Base-by-base conservation (phyloP, 2,329 filamentous ascomycete genomes). In the Paraconiothyrium brasiliense region DNA sequence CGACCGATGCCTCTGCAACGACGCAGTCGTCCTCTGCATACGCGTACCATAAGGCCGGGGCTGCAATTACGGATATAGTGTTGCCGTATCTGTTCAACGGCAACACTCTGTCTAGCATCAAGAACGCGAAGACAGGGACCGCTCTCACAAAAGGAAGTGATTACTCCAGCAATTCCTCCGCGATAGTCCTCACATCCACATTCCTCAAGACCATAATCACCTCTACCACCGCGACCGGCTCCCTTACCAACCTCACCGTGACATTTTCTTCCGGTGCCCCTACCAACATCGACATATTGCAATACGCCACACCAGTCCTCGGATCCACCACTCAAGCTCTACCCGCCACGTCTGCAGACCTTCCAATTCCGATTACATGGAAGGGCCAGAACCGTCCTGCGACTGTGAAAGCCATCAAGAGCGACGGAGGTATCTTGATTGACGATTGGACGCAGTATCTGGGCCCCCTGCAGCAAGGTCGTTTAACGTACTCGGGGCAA, bases 371-470 rank as follows among this genome's bases (percentile, higher is more conserved):
- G 0, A 74, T 88, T 1, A 80, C 78, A 0, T 88, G 83, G 80
- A 80, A 81, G 5, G 86, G 86, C 0, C 63, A 86, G 9, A 75
- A 78, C n/a, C 77, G 79, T 6, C 75, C 84, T 0, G 86, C 86
- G 0, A 79, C 86, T 0, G 80, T 87, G 2, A 84, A 84, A 65
- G 84, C 85, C 10, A 49, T 83, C 5, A 81, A 80, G 22, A 72
- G 68, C 1, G 83, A 86, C 61, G 85, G 84, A 1, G 78, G 73
- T 7, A 85, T 81, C 56, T 69, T 89, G 7, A 79, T 85, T 4
- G 86, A 89, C 64, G 81, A 84, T 54, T 89, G 84, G 84, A 89
- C 86, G 0, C 72, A 80, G 67, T 86, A 80, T 34, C 73, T 88
- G 1, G 83, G 84, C 0, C 78, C 82, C 2, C 70, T 89, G 27